phyloP scores from a whole-genome alignment of 495 filamentous ascomycete species.

The Neurospora africana region DNA sequence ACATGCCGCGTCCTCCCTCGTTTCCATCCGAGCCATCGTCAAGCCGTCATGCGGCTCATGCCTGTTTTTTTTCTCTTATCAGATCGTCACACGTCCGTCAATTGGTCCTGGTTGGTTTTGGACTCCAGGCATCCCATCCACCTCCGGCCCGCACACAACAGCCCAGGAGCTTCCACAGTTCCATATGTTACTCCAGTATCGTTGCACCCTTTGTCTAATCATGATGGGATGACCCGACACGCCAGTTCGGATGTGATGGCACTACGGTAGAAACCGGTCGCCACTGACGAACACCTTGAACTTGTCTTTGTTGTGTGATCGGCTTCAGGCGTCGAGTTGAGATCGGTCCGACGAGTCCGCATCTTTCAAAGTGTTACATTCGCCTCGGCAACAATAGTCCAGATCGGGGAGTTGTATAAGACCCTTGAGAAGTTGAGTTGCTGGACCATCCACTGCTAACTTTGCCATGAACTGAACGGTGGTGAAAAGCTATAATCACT shows the following conservation, averaged over 20 bases:
- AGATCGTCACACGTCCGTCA: slow-evolving; percentile 2
- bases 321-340: background rate
- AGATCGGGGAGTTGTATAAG: background rate
- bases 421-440: background rate
- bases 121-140: background rate
- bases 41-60: background rate
- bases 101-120: background rate
- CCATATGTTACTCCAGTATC: background rate
- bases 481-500: background rate
- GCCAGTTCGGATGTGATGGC: background rate
- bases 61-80: slow-evolving; percentile 6
- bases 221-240: background rate
- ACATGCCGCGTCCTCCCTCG: background rate
- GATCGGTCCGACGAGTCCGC: background rate
- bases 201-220: background rate
- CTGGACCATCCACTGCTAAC: background rate
- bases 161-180: background rate
- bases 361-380: background rate
- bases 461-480: background rate
- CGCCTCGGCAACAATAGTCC: background rate
- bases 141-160: background rate
- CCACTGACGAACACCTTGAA: background rate
- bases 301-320: background rate
- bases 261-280: background rate
- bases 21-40: background rate